Evolutionary conservation across 352 stramenopile species (phyloP).

Genomic region (Thraustochytrium striatum): DNA sequence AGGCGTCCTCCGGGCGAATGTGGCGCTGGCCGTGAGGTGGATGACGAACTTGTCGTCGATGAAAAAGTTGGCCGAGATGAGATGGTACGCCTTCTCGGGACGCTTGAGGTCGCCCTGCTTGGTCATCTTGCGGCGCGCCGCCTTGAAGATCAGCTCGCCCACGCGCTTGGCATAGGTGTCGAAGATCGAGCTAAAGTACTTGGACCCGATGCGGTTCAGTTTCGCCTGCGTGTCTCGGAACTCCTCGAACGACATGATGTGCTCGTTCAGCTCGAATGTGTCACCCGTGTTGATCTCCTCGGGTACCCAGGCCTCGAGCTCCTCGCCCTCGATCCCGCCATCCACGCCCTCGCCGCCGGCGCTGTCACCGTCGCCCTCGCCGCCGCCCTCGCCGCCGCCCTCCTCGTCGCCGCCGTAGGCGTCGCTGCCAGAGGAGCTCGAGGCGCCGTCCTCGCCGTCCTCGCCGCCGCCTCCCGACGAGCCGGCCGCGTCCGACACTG

Average conservation of each 20-base stretch:
- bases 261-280: slow-evolving; percentile 26
- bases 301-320: slow-evolving; percentile 7
- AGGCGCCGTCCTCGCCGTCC: background rate
- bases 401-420: background rate
- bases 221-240: slow-evolving; percentile 37
- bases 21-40: slow-evolving; percentile 1
- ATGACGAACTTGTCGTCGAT: slow-evolving; percentile 36
- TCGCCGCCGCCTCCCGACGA: background rate
- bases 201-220: slow-evolving; percentile 11
- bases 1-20: slow-evolving; percentile 21
- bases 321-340: slow-evolving; percentile 11
- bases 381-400: background rate
- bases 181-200: slow-evolving; percentile 45
- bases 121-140: slow-evolving; percentile 27
- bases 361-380: background rate
- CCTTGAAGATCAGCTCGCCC: slow-evolving; percentile 23
- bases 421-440: background rate
- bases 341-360: background rate
- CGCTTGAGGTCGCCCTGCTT: slow-evolving; percentile 13
- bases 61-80: slow-evolving; percentile 37
- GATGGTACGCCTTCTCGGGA: slow-evolving; percentile 7
- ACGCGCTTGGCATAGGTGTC: slow-evolving; percentile 46
- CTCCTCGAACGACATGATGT: slow-evolving; percentile 28
- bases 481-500: background rate
- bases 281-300: slow-evolving; percentile 46